phyloP scores from a whole-genome alignment of 2,329 filamentous ascomycete species.

The Chaetomiaceae sp. region DNA sequence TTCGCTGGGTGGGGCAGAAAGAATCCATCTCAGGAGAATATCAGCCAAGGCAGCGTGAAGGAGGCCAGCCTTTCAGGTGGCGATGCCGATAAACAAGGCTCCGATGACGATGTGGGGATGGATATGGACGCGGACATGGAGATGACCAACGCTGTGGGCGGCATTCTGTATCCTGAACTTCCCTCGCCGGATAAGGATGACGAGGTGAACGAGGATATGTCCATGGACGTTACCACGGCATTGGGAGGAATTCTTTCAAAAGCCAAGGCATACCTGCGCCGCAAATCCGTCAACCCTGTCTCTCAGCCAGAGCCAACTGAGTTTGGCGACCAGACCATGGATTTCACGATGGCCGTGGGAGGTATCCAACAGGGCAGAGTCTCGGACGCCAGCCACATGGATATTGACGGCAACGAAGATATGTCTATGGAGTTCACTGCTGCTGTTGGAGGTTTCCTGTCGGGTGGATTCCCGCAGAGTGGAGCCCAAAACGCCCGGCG shows the following conservation, averaged over 20 bases:
- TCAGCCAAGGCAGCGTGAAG: neutral
- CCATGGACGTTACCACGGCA: conserved; percentile 88
- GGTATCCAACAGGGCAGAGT: conserved; percentile 49
- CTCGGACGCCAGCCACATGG: conserved; percentile 32
- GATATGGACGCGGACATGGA: conserved; percentile 68
- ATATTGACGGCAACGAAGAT: conserved; percentile 54
- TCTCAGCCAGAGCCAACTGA: conserved; percentile 25
- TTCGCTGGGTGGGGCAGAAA: conserved; percentile 70
- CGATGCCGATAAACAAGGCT: conserved; percentile 40
- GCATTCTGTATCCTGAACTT: conserved; percentile 33
- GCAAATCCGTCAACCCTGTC: conserved; percentile 24
- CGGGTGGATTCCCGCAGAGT: conserved; percentile 16
- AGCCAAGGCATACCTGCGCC: conserved; percentile 25
- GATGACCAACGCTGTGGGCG: conserved; percentile 46
- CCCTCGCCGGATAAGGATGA: conserved; percentile 30
- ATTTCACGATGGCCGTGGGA: conserved; percentile 75
- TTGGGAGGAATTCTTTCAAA: conserved; percentile 71
- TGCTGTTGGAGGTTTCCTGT: conserved; percentile 54
- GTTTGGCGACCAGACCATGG: conserved; percentile 71
- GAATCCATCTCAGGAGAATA: conserved; percentile 25
- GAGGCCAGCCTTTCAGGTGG: conserved; percentile 11
- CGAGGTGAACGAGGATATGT: conserved; percentile 60
- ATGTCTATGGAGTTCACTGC: conserved; percentile 77
- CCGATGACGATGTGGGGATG: conserved; percentile 47
- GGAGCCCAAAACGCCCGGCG: conserved; percentile 22